phyloP scores from a whole-genome alignment of 306 rosid species.

The Quercus ilex region DNA sequence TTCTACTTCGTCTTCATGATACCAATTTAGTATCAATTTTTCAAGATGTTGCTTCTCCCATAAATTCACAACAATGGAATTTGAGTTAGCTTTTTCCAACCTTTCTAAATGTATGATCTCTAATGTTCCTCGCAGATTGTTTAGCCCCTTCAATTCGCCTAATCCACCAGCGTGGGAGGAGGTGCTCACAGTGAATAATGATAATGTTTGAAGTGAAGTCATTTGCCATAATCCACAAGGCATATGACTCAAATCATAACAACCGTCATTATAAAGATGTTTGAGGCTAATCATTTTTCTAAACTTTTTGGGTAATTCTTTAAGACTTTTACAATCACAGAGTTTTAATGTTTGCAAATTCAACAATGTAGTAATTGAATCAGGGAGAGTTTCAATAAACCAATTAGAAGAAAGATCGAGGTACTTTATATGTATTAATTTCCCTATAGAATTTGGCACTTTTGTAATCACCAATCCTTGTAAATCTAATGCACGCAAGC shows the following conservation, averaged over 20 bases:
- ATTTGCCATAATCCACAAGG: too few species aligned
- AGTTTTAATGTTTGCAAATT: slow-evolving; percentile 15
- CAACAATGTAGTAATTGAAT: neutral
- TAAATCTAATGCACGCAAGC: too few species aligned
- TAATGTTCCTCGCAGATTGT: neutral
- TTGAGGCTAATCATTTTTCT: neutral
- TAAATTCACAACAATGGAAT: neutral
- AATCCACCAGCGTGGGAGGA: neutral
- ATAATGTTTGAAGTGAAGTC: neutral
- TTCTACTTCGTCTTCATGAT: rapidly evolving
- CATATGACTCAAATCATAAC: neutral
- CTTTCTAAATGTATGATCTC: neutral
- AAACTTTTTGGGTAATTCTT: neutral
- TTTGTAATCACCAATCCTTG: slow-evolving; percentile 44
- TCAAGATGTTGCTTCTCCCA: neutral
- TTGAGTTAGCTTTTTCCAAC: neutral
- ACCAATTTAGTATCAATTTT: neutral
- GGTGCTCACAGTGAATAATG: neutral
- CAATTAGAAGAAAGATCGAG: neutral
- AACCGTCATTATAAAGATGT: neutral
- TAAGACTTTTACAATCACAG: rapidly evolving
- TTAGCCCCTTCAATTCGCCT: neutral
- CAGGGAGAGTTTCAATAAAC: neutral
- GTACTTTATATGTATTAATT: slow-evolving; percentile 1
- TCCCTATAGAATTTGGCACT: neutral